Evolutionary conservation across 495 filamentous ascomycete species (phyloP).

Genomic region (Symbiotaphrina buchneri): DNA sequence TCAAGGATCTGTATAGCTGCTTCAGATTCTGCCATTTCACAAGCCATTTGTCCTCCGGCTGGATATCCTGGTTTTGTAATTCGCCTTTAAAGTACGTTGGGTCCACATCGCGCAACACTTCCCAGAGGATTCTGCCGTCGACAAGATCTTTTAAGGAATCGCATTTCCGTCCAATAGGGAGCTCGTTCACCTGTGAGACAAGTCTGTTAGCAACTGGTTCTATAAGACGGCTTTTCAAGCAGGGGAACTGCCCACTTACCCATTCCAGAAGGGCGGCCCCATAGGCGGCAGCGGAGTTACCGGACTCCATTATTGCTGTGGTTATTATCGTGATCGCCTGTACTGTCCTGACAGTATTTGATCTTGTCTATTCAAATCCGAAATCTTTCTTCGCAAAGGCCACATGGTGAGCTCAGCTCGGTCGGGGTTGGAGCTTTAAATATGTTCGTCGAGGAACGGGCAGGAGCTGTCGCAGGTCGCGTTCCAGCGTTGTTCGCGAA

Average conservation of each 20-base stretch:
- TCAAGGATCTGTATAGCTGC: constrained; percentile 40
- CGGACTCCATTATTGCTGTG: too few species aligned
- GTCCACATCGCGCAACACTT: constrained; percentile 39
- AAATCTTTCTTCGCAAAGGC: too few species aligned
- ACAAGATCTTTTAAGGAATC: constrained; percentile 35
- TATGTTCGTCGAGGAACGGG: too few species aligned
- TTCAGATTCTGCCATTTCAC: constrained; percentile 27
- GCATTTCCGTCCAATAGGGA: constrained; percentile 22
- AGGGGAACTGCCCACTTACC: constrained; percentile 10
- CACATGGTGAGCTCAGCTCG: too few species aligned
- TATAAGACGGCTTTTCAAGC: not conserved
- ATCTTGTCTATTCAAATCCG: too few species aligned
- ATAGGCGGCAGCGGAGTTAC: too few species aligned
- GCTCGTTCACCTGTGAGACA: constrained; percentile 21
- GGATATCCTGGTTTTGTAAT: constrained; percentile 29
- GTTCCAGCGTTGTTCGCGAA: too few species aligned
- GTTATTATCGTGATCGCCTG: too few species aligned
- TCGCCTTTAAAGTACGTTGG: constrained; percentile 41
- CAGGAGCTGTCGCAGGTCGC: too few species aligned
- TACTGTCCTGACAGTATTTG: too few species aligned
- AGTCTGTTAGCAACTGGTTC: constrained; percentile 3
- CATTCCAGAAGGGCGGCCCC: constrained; percentile 32
- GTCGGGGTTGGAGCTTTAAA: too few species aligned
- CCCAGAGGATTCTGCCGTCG: constrained; percentile 54
- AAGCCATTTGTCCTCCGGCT: constrained; percentile 12